Evolutionary conservation across 768 basidiomycete species (phyloP), one percentile per base, ranked within the genome.

Genomic region (Cystobasidium ongulense): DNA sequence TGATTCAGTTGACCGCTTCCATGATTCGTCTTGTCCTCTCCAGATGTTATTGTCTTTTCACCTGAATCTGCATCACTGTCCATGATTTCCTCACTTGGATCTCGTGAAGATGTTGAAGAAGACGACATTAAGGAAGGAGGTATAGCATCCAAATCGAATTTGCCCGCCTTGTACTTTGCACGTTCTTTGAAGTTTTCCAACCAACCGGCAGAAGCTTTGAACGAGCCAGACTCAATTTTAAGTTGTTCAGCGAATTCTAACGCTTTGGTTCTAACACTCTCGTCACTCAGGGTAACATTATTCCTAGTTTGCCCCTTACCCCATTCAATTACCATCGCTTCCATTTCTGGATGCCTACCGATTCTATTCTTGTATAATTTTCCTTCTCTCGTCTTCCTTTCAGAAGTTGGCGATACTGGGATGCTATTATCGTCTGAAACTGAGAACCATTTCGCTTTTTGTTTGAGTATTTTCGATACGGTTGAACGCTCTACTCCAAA

Each of bases 171-270:
- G 54, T 71, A 71, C 21, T 52, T 52, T 13, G 35, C 33, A 3
- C 68, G 50, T 2, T 71, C 68, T 39, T 71, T 71, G 53, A 57
- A 71, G 33, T 71, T 71, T n/a, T 71, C 68, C 7, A 71, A 53
- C 68, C 68, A 71, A 1, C 68, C 68, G 18, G 54, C 53, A 13
- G 50, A 54, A 15, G 68, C 68, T 31, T 71, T 71, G 68, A 71
- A 71, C 7, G 4, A 8, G 1, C 25, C 54, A 17, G 7, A 11
- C 18, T 36, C 36, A 17, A 71, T 71, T 13, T 43, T 59, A 7
- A 71, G 27, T 13, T n/a, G n/a, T 11, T 25, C 68, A 29, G 68
- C 68, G 33, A 71, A 53, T 18, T 54, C 54, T 8, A 54, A 36
- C 10, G 68, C 68, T 41, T 59, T 54, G 10, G 50, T 10, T n/a